Evolutionary conservation across 371 early-diverging fungal genomes (phyloP).

Genomic region (Mortierella sp.): DNA sequence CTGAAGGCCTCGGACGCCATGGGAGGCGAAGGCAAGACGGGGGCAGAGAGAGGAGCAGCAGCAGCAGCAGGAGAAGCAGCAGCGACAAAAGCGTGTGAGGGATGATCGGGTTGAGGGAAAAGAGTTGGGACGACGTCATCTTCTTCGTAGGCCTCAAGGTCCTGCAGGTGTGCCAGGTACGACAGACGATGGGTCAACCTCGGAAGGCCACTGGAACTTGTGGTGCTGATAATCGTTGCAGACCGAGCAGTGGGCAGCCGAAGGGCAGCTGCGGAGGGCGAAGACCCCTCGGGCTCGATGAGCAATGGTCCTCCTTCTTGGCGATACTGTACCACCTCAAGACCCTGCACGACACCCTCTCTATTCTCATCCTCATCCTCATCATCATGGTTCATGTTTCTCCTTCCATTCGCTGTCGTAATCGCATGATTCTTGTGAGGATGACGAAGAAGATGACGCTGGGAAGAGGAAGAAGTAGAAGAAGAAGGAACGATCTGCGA

Average conservation of each 20-base stretch:
- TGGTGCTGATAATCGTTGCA: slow-evolving; percentile 21
- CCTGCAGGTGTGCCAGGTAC: slow-evolving; percentile 34
- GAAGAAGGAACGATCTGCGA: background rate
- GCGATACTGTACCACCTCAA: background rate
- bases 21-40: background rate
- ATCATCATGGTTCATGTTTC: background rate
- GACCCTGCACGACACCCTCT: background rate
- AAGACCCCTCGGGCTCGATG: background rate
- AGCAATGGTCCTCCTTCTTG: background rate
- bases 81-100: background rate
- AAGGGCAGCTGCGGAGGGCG: background rate
- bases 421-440: background rate
- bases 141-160: slow-evolving; percentile 24
- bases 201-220: slow-evolving; percentile 13
- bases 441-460: too few relatives aligned
- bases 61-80: too few relatives aligned
- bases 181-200: slow-evolving; percentile 41
- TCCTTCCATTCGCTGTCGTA: too few relatives aligned
- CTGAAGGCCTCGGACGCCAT: background rate
- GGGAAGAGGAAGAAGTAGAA: background rate
- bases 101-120: background rate
- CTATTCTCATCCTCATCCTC: background rate
- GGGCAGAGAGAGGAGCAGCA: background rate
- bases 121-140: background rate
- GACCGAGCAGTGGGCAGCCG: slow-evolving; percentile 7